Evolutionary conservation across 2,329 filamentous ascomycete genomes (phyloP).

Genomic region (Fusarium fujikuroi): DNA sequence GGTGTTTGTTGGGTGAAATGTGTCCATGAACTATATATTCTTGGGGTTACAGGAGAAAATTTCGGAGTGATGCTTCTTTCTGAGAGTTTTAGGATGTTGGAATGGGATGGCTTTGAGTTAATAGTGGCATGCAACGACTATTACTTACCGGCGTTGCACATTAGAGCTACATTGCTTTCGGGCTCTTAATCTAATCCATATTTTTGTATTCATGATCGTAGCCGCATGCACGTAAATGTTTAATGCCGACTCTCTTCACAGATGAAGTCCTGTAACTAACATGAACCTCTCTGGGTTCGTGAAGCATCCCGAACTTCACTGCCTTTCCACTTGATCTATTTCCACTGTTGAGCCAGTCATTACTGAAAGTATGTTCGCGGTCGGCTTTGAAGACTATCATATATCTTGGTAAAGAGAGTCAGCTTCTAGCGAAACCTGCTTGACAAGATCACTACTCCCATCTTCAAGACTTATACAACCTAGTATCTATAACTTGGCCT

Average conservation of each 20-base stretch:
- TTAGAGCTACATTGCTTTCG: background rate
- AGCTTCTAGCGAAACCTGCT: background rate
- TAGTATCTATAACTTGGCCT: background rate
- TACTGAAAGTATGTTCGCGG: background rate
- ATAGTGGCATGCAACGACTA: conserved; percentile 7
- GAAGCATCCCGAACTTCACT: background rate
- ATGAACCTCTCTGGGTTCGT: background rate
- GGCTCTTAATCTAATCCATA: conserved; percentile 13
- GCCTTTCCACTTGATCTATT: too few species aligned
- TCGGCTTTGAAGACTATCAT: background rate
- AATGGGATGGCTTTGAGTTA: background rate
- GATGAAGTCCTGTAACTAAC: too few species aligned
- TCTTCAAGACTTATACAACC: too few species aligned
- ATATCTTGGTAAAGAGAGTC: background rate
- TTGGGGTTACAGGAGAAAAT: conserved; percentile 3
- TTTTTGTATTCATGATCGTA: background rate
- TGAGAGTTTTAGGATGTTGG: background rate
- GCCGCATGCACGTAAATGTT: background rate
- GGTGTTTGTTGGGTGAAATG: background rate
- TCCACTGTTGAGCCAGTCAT: too few species aligned
- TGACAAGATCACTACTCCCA: background rate
- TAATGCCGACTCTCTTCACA: background rate
- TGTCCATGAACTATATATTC: conserved; percentile 19
- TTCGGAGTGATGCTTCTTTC: background rate
- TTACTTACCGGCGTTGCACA: conserved; percentile 6